phyloP scores from a whole-genome alignment of 2,329 filamentous ascomycete genomes.

The Cercospora berteroae region DNA sequence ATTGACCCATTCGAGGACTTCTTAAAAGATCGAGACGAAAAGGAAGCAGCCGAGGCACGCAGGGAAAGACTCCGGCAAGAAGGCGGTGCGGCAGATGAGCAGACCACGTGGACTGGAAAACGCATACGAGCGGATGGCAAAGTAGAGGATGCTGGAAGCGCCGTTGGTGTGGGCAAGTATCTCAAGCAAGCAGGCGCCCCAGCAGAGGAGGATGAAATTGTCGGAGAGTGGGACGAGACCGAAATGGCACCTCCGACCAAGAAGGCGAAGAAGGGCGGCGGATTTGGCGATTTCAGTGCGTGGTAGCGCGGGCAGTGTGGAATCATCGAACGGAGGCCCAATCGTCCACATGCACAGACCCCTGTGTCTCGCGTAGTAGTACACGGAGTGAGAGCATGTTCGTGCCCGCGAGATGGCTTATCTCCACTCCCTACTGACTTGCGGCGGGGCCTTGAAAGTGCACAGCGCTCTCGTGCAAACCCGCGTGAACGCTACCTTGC shows the following conservation, averaged over 20 bases:
- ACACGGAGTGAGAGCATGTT: not conserved
- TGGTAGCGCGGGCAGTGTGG: slow-evolving; percentile 57
- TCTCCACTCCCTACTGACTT: not conserved
- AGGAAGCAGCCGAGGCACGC: slow-evolving; percentile 60
- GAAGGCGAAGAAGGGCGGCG: slow-evolving; percentile 62
- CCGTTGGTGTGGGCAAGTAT: slow-evolving; percentile 72
- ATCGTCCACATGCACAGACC: not conserved
- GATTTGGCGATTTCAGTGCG: slow-evolving; percentile 91
- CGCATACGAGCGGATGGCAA: slow-evolving; percentile 69
- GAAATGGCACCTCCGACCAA: slow-evolving; percentile 72
- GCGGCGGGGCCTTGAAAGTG: not conserved
- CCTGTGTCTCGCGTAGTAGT: not conserved
- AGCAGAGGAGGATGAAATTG: slow-evolving; percentile 54
- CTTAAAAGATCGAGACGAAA: slow-evolving; percentile 59
- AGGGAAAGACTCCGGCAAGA: slow-evolving; percentile 61
- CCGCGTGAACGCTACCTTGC: not conserved
- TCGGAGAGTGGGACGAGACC: slow-evolving; percentile 59
- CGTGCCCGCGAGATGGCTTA: not conserved
- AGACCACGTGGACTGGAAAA: slow-evolving; percentile 95
- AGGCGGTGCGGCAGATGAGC: slow-evolving; percentile 81
- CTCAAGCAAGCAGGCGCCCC: slow-evolving; percentile 57
- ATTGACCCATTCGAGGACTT: slow-evolving; percentile 97
- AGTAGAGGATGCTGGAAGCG: slow-evolving; percentile 48
- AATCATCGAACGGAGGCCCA: not conserved
- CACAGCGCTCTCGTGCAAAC: not conserved